Evolutionary conservation across 2,329 filamentous ascomycete species (phyloP).

Genomic region (Colletotrichum tanaceti): DNA sequence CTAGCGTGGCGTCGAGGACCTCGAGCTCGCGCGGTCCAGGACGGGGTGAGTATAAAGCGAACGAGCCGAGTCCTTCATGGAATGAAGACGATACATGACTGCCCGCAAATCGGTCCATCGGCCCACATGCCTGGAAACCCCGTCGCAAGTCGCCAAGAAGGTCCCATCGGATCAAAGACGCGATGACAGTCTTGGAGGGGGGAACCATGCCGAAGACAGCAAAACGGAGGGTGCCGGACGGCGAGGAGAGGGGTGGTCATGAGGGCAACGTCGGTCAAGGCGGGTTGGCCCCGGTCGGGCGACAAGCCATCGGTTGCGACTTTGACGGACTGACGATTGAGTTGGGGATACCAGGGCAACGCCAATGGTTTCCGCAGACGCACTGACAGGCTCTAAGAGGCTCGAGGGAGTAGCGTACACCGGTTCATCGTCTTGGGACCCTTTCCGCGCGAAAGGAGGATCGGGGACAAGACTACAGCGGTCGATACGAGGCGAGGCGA

Average conservation of each 20-base stretch:
- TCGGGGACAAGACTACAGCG: background rate
- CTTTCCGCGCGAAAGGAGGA: background rate
- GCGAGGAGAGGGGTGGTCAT: slow-evolving; percentile 14
- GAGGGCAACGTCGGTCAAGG: slow-evolving; percentile 31
- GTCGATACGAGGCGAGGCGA: slow-evolving; percentile 1
- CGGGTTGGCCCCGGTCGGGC: too few species aligned
- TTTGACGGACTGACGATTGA: slow-evolving; percentile 15
- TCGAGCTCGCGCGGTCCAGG: slow-evolving; percentile 11
- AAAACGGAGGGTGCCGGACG: background rate
- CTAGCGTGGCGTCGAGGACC: slow-evolving; percentile 17
- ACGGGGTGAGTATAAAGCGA: background rate
- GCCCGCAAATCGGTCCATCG: background rate
- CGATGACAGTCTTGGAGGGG: background rate
- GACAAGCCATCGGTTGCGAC: slow-evolving; percentile 26
- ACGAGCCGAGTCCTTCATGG: slow-evolving; percentile 5
- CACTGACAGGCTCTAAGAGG: slow-evolving; percentile 31
- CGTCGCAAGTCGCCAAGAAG: slow-evolving; percentile 16
- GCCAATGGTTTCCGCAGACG: slow-evolving; percentile 18
- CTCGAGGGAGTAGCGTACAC: slow-evolving; percentile 28
- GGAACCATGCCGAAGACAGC: slow-evolving; percentile 33
- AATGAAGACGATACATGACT: slow-evolving; percentile 9
- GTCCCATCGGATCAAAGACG: slow-evolving; percentile 4
- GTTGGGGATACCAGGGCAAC: slow-evolving; percentile 4
- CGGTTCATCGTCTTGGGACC: slow-evolving; percentile 7
- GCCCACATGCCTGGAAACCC: background rate